Conservation (phyloP, 192 early-diverging fungal species). For the Linnemannia zychae region DNA sequence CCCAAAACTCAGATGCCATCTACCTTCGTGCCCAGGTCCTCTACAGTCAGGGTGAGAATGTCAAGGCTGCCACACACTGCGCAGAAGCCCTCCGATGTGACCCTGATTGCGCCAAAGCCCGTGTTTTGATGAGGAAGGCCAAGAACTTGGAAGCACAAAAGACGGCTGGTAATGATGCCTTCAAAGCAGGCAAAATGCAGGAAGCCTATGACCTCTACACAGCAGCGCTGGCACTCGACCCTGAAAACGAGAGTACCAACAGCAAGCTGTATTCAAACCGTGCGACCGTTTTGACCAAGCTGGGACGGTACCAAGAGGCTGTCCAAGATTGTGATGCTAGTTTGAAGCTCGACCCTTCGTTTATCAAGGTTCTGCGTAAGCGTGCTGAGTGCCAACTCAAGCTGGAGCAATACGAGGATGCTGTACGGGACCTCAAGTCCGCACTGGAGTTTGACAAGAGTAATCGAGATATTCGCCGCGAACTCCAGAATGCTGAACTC, state of each 20-base stretch:
- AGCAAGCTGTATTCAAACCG: slow-evolving; percentile 83
- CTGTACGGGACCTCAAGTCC: slow-evolving; percentile 82
- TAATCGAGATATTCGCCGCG: slow-evolving; percentile 63
- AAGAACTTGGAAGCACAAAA: slow-evolving; percentile 75
- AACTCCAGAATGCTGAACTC: slow-evolving; percentile 71
- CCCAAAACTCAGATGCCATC: slow-evolving; percentile 79
- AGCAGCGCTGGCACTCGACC: slow-evolving; percentile 74
- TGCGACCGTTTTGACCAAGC: slow-evolving; percentile 79
- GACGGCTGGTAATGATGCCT: slow-evolving; percentile 82
- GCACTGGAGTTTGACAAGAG: slow-evolving; percentile 69
- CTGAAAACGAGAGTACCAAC: slow-evolving; percentile 71
- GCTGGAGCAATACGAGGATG: slow-evolving; percentile 81
- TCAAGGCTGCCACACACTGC: slow-evolving; percentile 66
- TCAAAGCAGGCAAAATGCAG: slow-evolving; percentile 66
- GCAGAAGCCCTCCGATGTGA: slow-evolving; percentile 78
- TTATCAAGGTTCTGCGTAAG: slow-evolving; percentile 82
- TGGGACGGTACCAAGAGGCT: slow-evolving; percentile 66
- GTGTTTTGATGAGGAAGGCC: slow-evolving; percentile 73
- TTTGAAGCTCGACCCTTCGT: slow-evolving; percentile 71
- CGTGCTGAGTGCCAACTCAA: slow-evolving; percentile 83
- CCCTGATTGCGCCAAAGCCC: slow-evolving; percentile 81
- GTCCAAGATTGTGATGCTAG: slow-evolving; percentile 76
- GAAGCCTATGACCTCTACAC: slow-evolving; percentile 80
- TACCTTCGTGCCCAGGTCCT: slow-evolving; percentile 75
- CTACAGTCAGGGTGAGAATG: slow-evolving; percentile 77